Evolutionary conservation across 805 yeast species (phyloP), one percentile per base, ranked within the genome.

Genomic region (Metschnikowia shivogae): DNA sequence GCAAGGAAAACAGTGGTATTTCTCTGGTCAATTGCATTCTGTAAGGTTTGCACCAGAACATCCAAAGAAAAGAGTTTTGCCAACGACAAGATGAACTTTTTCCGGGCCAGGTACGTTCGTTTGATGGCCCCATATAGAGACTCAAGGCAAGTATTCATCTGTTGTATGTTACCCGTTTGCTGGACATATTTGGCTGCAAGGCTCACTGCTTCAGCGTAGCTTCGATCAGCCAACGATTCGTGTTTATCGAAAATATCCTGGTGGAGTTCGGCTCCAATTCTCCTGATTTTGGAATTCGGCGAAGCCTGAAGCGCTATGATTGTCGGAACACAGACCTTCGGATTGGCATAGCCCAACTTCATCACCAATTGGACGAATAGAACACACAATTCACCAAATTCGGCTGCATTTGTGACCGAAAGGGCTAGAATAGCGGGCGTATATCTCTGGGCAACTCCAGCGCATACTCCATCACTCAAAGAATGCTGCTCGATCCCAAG

Each of bases 271-370:
- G 68, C 46, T 0, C 89, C 88, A 9, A 74, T 62, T 3, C 59
- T 59, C 28, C 74, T 67, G 13, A 85, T 70, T 9, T 62, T 57
- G 3, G 57, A 59, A 13, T 67, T 62, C 1, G 68, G 62, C 0
- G 88, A 79, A 0, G 86, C 70, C 46, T 82, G 81, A 30, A 89
- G 65, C 0, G 92, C 92, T 45, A 87, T 74, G 0, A 86, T 70
- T 0, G 89, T 82, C 0, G 89, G 77, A 5, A 83, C 76, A 55
- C 88, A 78, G 4, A 76, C 55, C 45, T 85, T 75, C 1, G 96
- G 96, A 56, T 84, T 86, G 0, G 85, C 84, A 61, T 78, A 84
- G 0, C 95, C 95, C 43, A 80, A 70, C 26, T 72, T 72, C 8
- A 84, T 73, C 20, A 84, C 77, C 35, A 77, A 60, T 44, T 74